A percentile compares a stretch with the other conserved stretches of the same genome.
Conservation (phyloP, 257 asterid genomes). For the Solanum sejunctum region DNA sequence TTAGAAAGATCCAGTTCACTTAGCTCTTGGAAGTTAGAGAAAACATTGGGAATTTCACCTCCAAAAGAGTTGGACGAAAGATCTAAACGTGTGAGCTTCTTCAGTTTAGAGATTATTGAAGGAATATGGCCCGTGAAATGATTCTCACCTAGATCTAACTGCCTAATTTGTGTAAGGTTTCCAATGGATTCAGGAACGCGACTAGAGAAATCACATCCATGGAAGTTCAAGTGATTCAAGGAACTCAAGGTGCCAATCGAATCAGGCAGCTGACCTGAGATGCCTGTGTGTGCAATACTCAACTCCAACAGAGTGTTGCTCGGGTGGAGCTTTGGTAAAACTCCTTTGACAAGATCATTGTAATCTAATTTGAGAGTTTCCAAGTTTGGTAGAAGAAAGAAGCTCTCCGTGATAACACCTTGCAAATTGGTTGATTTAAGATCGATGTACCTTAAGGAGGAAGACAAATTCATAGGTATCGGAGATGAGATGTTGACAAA, state of each 20-base stretch:
- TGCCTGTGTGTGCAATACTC: fast-evolving
- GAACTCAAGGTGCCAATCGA: not conserved
- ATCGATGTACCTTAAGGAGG: not conserved
- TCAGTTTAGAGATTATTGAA: not conserved
- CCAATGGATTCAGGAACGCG: not conserved
- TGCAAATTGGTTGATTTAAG: not conserved
- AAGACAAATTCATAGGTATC: not conserved
- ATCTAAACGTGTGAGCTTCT: not conserved
- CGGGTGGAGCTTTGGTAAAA: not conserved
- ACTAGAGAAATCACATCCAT: not conserved
- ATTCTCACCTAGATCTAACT: not conserved
- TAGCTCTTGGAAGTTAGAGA: not conserved
- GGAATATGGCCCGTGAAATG: not conserved
- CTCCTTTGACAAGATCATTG: not conserved
- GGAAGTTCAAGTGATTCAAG: fast-evolving
- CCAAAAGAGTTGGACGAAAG: not conserved
- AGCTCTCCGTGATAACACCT: not conserved
- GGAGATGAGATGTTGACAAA: not conserved
- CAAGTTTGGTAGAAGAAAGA: not conserved
- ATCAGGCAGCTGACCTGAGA: not conserved
- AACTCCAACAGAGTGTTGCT: not conserved
- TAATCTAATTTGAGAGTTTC: fast-evolving
- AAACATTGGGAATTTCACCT: not conserved
- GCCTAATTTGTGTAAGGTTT: not conserved
- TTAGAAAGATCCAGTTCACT: not conserved